Conservation (phyloP, 1,284 basidiomycete species). For the Violaceomyces palustris region DNA sequence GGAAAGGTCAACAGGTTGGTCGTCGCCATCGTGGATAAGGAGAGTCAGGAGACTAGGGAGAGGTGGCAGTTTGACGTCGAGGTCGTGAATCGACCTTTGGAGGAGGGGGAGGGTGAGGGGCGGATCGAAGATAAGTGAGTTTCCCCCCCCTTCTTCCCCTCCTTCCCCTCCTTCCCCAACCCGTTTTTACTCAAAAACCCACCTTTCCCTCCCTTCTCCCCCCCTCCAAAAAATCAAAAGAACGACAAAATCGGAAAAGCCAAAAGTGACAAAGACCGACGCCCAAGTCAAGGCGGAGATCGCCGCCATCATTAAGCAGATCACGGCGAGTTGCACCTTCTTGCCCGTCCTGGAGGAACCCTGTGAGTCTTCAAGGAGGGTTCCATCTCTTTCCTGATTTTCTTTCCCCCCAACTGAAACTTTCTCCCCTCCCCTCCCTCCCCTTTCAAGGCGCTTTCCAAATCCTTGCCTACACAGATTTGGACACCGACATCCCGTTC, state of each 20-base stretch:
- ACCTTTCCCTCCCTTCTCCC: not conserved
- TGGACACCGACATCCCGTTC: constrained; percentile 70
- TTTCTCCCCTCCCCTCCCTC: not conserved
- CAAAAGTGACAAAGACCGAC: constrained; percentile 60
- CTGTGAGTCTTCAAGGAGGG: constrained; percentile 73
- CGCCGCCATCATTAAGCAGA: constrained; percentile 95
- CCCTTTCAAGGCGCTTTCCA: constrained; percentile 64
- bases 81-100: constrained; percentile 56
- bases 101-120: constrained; percentile 16
- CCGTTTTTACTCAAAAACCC: not conserved
- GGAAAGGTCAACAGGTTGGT: constrained; percentile 87
- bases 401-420: not conserved
- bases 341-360: constrained; percentile 90
- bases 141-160: not conserved
- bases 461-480: constrained; percentile 77
- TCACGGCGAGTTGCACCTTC: constrained; percentile 92
- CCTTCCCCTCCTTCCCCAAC: not conserved
- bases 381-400: not conserved
- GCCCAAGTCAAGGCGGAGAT: constrained; percentile 96
- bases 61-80: constrained; percentile 98
- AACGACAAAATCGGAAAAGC: not conserved
- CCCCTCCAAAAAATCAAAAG: not conserved
- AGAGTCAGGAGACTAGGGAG: constrained; percentile 83
- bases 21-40: constrained; percentile 90
- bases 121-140: constrained; percentile 7